Evolutionary conservation across 441 rosid species (phyloP).

Genomic region (Isatis lusitanica): DNA sequence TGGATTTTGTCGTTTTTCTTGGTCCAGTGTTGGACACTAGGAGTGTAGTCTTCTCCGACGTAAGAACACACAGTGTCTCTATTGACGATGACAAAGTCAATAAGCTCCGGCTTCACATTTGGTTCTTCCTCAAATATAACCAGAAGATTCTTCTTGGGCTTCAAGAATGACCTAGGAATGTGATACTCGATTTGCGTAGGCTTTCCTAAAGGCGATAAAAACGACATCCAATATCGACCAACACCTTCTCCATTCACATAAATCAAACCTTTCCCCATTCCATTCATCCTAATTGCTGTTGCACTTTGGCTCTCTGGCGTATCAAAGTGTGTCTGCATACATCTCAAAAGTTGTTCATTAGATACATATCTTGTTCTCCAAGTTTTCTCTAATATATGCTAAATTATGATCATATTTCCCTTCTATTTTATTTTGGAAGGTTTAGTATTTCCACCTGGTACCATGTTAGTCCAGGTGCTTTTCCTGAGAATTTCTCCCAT

Average conservation of each 20-base stretch:
- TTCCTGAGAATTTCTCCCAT: conserved; percentile 30
- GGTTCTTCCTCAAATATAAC: conserved; percentile 53
- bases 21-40: conserved; percentile 34
- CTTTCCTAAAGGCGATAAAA: conserved; percentile 60
- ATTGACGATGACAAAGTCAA: conserved; percentile 37
- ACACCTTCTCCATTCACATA: conserved; percentile 88
- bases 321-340: conserved; percentile 56
- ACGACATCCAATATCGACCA: conserved; percentile 90
- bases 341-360: conserved; percentile 13
- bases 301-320: conserved; percentile 73
- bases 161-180: conserved; percentile 50
- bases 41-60: conserved; percentile 38
- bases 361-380: background rate
- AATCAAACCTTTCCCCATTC: conserved; percentile 81
- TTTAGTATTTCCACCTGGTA: conserved; percentile 27
- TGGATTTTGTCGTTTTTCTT: conserved; percentile 25
- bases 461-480: conserved; percentile 36
- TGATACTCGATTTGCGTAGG: conserved; percentile 78
- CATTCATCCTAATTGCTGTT: conserved; percentile 52
- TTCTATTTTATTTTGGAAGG: background rate
- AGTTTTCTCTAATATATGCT: background rate
- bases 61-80: conserved; percentile 48
- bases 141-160: conserved; percentile 44
- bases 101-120: conserved; percentile 40
- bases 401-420: background rate